Evolutionary conservation across 441 rosid species (phyloP).

Genomic region (Euphorbia celastroides): DNA sequence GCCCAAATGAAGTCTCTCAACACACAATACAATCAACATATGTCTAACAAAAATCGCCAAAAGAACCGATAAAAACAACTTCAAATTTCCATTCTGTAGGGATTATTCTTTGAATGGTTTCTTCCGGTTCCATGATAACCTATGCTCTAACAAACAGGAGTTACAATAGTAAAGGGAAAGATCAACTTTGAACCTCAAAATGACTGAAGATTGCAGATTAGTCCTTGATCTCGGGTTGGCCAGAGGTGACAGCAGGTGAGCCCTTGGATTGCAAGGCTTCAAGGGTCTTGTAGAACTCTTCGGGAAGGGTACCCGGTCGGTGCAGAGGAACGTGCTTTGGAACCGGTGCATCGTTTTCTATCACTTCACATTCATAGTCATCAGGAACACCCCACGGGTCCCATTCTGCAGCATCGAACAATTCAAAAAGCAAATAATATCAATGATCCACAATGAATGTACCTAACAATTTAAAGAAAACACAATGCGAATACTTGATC

Average conservation of each 20-base stretch:
- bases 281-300: slow-evolving; percentile 69
- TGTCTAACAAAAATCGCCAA: slow-evolving; percentile 9
- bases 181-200: slow-evolving; percentile 16
- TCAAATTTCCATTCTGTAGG: slow-evolving; percentile 20
- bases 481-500: no score
- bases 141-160: slow-evolving; percentile 26
- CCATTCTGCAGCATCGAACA: slow-evolving; percentile 51
- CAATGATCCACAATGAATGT: not conserved
- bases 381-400: slow-evolving; percentile 97
- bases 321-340: slow-evolving; percentile 90
- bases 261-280: slow-evolving; percentile 42
- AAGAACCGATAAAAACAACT: slow-evolving; percentile 10
- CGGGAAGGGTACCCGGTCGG: slow-evolving; percentile 85
- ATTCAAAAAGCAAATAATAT: not conserved
- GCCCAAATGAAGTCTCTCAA: not conserved
- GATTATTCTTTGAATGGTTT: slow-evolving; percentile 34
- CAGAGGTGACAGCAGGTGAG: slow-evolving; percentile 40
- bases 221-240: slow-evolving; percentile 42
- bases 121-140: slow-evolving; percentile 23
- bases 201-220: slow-evolving; percentile 18
- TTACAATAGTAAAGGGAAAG: slow-evolving; percentile 27
- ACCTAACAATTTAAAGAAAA: no score
- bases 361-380: slow-evolving; percentile 74
- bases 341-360: slow-evolving; percentile 78
- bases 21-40: not conserved